Evolutionary conservation across 371 early-diverging fungal genomes (phyloP), one percentile per base, ranked within the genome.

Genomic region (Mucor plumbeus): DNA sequence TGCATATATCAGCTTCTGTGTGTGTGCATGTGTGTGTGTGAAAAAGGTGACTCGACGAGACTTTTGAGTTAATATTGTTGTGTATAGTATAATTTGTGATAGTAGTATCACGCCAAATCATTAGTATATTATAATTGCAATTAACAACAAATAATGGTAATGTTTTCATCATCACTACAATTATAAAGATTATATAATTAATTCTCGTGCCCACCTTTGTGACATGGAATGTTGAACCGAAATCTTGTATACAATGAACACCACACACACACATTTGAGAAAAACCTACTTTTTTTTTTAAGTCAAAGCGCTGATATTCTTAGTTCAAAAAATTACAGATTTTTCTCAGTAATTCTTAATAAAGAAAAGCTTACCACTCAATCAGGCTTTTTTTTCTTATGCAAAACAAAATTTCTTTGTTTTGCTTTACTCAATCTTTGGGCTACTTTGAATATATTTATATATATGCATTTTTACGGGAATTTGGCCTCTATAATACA

Each of bases 211-310:
- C 19, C 47, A 47, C 7, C 19, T 17, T 47, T 19, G 47, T 47
- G 47, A 47, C 47, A 47, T 47, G 47, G 47, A 47, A 47, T 17
- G 47, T 19, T 47, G 17, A 47, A 47, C 47, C 47, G 47, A 47
- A 19, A 47, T 17, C 19, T 19, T 47, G 47, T 47, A 19, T 17
- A 1, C 9, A 17, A 19, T 19, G 8, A 7, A 19, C 1, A 7
- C 17, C 17, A 19, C 47, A 19, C 47, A 47, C 47, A 19, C 47
- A 17, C 47, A 47, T 19, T 19, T 47, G 47, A 19, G 21, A 26
- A 26, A 3, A 26, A 26, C 26, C 26, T 26, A 26, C 17, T 10
- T 47, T 3, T 47, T 19, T 47, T 47, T 47, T 19, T n/a, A n/a
- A 47, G 17, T 47, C 47, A 47, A 47, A 47, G 47, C 47, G 47